Evolutionary conservation across 2,329 filamentous ascomycete genomes (phyloP).

Genomic region (Eutypa lata): DNA sequence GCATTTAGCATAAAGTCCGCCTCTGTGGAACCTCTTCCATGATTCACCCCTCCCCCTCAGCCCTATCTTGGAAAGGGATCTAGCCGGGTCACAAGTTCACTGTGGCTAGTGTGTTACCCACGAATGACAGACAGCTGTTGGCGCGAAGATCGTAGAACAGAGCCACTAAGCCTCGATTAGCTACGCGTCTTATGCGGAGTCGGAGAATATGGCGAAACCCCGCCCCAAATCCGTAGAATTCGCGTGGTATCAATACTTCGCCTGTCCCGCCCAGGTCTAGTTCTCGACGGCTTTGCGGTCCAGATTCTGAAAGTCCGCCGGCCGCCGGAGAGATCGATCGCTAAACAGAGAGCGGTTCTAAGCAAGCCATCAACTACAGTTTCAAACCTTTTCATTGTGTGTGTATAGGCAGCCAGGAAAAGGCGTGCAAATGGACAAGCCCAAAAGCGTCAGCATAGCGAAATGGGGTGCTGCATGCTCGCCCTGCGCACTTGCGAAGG

Average conservation of each 20-base stretch:
- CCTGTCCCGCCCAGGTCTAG: constrained; percentile 2
- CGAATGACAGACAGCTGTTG: not conserved
- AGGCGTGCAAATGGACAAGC: constrained; percentile 18
- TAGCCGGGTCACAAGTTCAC: not conserved
- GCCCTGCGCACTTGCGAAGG: constrained; percentile 46
- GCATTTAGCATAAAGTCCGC: constrained; percentile 1
- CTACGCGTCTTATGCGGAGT: constrained; percentile 1
- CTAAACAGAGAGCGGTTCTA: not conserved
- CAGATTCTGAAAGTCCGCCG: constrained; percentile 18
- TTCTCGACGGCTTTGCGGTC: constrained; percentile 10
- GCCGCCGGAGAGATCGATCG: constrained; percentile 11
- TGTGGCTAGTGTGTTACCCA: not conserved
- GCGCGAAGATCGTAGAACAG: not conserved
- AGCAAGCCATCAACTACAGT: no score
- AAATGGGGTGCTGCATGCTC: constrained; percentile 50
- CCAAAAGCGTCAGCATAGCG: constrained; percentile 21
- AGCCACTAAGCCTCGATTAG: not conserved
- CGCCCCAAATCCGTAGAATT: constrained; percentile 2
- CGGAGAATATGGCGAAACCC: constrained; percentile 17
- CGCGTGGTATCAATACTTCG: constrained; percentile 4
- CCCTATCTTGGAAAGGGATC: not conserved
- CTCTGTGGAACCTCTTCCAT: not conserved
- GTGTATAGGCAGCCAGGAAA: no score
- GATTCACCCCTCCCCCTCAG: no score
- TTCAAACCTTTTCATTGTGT: no score